Base-by-base conservation (phyloP, 2,329 filamentous ascomycete genomes). In the Lachnellula occidentalis region DNA sequence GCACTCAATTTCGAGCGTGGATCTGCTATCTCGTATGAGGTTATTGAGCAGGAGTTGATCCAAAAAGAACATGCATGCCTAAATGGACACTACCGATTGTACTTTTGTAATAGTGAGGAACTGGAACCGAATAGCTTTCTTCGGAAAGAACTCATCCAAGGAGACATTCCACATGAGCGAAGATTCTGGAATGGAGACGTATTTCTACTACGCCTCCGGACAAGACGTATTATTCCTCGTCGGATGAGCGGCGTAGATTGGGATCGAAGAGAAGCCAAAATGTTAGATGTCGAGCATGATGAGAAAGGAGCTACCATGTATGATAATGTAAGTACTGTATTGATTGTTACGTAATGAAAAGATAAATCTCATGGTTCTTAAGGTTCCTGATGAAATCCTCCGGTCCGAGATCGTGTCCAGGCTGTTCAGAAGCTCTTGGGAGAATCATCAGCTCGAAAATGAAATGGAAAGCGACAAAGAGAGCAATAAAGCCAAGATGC, bases 1-100 rank as follows among this genome's bases (percentile, higher is more conserved):
- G 49, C 19, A 45, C 39, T 37, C 15, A 51, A 51, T 51, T 51
- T 51, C 27, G 49, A 51, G 17, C 37, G 49, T 15, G 39, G 39
- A 45, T 45, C 45, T 45, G 39, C 37, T 17, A 45, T 34, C 4
- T 45, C 2, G 12, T 2, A 21, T 19, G 27, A 51, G 4, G 27
- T 22, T 15, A 34, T 34, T 15, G 27, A 45, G 11, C 49, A 51
- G 19, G 49, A 51, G 27, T 45, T 39, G 11, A 24, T 51, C 24
- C 9, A 17, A 3, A 45, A 45, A 51, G 37, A 34, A 21, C 17
- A 45, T 45, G 39, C 49, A 27, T 31, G 19, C 27, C 19, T 51
- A 12, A 51, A 51, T 34, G 49, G 49, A 43, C 12, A 51, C 15
- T 51, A 51, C 15, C 15, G 41, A 45, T 3, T 36, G 15, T 45